Evolutionary conservation across 768 basidiomycete genomes (phyloP).

Genomic region (Asterophora lycoperdoides): DNA sequence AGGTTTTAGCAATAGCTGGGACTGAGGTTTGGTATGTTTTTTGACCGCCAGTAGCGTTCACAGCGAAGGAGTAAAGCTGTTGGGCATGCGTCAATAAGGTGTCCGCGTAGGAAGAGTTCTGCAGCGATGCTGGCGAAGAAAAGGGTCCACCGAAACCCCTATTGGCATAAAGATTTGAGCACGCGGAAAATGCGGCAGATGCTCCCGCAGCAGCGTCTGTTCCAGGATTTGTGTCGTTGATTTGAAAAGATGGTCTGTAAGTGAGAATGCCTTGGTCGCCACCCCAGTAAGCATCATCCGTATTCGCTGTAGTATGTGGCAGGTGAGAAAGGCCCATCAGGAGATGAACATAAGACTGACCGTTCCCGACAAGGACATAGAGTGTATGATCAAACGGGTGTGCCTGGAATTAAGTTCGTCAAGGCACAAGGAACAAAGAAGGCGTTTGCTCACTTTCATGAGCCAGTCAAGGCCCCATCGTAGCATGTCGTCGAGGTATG

Average conservation of each 20-base stretch:
- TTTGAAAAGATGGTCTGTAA: slow-evolving; percentile 70
- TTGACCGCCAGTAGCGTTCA: slow-evolving; percentile 56
- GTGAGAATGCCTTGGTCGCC: slow-evolving; percentile 74
- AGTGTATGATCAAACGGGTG: slow-evolving; percentile 72
- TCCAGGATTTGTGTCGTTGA: slow-evolving; percentile 78
- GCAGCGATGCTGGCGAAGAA: slow-evolving; percentile 60
- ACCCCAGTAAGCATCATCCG: slow-evolving; percentile 86
- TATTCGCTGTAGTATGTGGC: slow-evolving; percentile 34
- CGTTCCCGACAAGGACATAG: slow-evolving; percentile 71
- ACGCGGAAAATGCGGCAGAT: slow-evolving; percentile 84
- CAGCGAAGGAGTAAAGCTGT: slow-evolving; percentile 72
- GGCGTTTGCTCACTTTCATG: slow-evolving; percentile 59
- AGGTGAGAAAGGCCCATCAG: slow-evolving; percentile 2
- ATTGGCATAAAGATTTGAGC: slow-evolving; percentile 74
- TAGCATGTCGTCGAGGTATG: slow-evolving; percentile 87
- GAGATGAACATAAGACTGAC: slow-evolving; percentile 30
- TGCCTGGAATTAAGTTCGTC: slow-evolving; percentile 45
- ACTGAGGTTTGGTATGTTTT: slow-evolving; percentile 68
- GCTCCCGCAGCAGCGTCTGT: slow-evolving; percentile 86
- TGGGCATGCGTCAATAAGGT: slow-evolving; percentile 71
- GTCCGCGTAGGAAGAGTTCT: slow-evolving; percentile 68
- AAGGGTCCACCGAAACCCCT: slow-evolving; percentile 46
- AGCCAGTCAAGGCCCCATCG: slow-evolving; percentile 93
- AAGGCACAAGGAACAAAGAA: background rate
- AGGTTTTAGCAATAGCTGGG: slow-evolving; percentile 57